Evolutionary conservation across 1,139 yeast species (phyloP).

Genomic region (Blastobotrys malaysiensis): DNA sequence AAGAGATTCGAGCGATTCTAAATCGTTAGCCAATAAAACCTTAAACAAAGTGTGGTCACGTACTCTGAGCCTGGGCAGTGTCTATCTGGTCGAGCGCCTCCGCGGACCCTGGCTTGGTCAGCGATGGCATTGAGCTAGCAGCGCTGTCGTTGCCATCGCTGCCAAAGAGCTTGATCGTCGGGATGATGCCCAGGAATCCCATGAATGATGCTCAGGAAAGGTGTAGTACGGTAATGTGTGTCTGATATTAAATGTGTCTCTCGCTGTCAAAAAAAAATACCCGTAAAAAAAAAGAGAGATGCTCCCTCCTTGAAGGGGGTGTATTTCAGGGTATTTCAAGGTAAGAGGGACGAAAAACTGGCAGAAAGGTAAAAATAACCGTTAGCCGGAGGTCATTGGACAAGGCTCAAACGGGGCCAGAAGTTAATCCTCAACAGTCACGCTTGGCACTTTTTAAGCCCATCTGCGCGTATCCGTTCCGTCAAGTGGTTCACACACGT

Average conservation of each 20-base stretch:
- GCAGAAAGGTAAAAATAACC: background rate
- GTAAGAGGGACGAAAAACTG: too few relatives aligned
- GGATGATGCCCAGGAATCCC: constrained; percentile 11
- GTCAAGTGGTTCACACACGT: too few relatives aligned
- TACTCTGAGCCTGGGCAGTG: constrained; percentile 3
- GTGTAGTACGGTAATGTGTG: background rate
- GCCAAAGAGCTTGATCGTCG: constrained; percentile 10
- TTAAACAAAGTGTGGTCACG: background rate
- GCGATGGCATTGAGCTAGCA: background rate
- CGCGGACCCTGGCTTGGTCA: background rate
- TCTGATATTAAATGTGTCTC: background rate
- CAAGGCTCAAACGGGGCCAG: background rate
- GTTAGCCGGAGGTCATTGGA: background rate
- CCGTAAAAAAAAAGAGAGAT: background rate
- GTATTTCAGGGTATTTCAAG: too few relatives aligned
- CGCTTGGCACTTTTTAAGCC: background rate
- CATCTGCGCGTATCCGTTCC: background rate
- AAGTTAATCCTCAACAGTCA: background rate
- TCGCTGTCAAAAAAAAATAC: background rate
- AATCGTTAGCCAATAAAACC: background rate
- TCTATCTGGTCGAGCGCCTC: background rate
- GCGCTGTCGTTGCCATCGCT: constrained; percentile 3
- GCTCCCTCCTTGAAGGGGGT: background rate
- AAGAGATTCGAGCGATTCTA: constrained; percentile 8
- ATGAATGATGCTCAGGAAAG: constrained; percentile 1